phyloP scores from a whole-genome alignment of 225 moss, liverwort and hornwort genomes.

The Straminergon stramineum region DNA sequence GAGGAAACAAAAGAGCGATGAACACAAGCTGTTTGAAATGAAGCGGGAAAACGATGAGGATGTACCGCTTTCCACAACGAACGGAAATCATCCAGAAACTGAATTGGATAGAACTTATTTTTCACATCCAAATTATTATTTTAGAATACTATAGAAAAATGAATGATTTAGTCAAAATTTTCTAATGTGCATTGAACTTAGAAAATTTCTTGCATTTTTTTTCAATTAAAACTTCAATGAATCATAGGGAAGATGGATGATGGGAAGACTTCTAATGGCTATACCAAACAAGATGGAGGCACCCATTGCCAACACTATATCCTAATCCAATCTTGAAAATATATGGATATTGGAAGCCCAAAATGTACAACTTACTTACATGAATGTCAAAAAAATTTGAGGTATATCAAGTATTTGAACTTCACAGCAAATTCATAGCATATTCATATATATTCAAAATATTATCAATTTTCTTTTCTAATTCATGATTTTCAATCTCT shows the following conservation, averaged over 20 bases:
- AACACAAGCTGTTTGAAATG: background rate
- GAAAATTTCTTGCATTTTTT: background rate
- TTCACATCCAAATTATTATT: background rate
- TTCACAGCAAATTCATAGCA: background rate
- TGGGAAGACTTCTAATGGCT: background rate
- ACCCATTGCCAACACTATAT: background rate
- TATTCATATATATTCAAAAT: background rate
- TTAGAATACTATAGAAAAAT: background rate
- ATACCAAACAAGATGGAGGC: background rate
- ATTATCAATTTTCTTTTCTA: background rate
- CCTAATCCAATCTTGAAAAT: background rate
- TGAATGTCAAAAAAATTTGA: fast-evolving
- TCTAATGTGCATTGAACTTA: background rate
- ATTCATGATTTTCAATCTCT: background rate
- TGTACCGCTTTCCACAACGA: background rate
- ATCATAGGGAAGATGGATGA: background rate
- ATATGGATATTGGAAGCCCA: background rate
- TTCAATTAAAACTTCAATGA: background rate
- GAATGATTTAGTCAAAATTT: background rate
- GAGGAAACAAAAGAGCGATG: too few species aligned
- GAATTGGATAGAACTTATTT: background rate
- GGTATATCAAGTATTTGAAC: background rate
- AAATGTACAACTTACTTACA: background rate
- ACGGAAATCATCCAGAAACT: background rate
- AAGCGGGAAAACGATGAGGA: background rate